Base-by-base conservation (phyloP, 2,329 filamentous ascomycete species). In the Paraphoma chrysanthemicola region DNA sequence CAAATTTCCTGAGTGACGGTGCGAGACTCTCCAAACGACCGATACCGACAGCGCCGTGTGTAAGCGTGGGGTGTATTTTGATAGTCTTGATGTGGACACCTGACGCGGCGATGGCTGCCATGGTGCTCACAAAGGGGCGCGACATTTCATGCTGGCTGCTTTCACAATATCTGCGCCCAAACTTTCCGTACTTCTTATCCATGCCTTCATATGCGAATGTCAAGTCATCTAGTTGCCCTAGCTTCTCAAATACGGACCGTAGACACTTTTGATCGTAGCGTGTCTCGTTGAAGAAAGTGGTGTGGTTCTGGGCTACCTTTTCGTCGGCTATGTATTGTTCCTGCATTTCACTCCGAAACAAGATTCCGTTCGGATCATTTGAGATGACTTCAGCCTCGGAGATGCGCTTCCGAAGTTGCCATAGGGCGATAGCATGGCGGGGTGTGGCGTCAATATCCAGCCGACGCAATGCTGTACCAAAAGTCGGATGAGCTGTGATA, bases 361-460 rank as follows among this genome's bases (percentile, higher is more conserved):
- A 41, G 2, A 46, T 30, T 2, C 44, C 47, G 9, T 55, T 46
- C 1, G 47, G 33, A 16, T 52, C 50, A 10, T 47, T 55, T 9
- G 44, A 16, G 33, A 60, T 51, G 16, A 46, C 41, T 4, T 51
- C 42, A 6, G 51, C 56, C 18, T 65, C 59, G 14, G 51, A 45
- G 5, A 53, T 48, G n/a, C 45, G 49, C 31, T 56, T 59, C 18
- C 55, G 55, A 17, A 66, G 44, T 29, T 63, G 54, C 71, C 70
- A 73, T 3, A 71, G 47, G 11, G 36, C 41, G 8, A 70, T 67
- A 0, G 68, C 63, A 42, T 68, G 56, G 8, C 55, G 43, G 0
- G 72, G 72, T 6, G 72, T 73, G 2, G 70, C 66, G 43, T 73
- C 67, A 14, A 74, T 62, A 36, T 65, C 48, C 6, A 73, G 62